phyloP scores from a whole-genome alignment of 495 filamentous ascomycete genomes.

The Chaetomium cochliodes region DNA sequence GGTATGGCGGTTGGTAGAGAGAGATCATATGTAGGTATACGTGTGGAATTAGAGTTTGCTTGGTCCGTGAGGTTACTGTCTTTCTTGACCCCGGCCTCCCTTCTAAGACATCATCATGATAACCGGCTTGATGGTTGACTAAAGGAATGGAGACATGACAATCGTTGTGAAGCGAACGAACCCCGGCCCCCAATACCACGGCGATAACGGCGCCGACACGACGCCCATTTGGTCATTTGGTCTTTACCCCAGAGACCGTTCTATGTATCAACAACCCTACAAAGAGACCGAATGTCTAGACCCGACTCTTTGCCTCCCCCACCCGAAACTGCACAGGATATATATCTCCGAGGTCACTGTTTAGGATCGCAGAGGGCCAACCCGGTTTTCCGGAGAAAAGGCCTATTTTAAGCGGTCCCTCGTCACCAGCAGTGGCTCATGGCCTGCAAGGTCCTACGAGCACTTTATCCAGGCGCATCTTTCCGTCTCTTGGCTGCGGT shows the following conservation, averaged over 20 bases:
- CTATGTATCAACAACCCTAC: too few species aligned
- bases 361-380: not conserved
- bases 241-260: too few species aligned
- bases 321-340: too few species aligned
- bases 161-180: too few species aligned
- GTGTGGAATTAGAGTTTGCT: not conserved
- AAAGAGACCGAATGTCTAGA: too few species aligned
- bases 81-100: not conserved
- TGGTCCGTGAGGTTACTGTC: not conserved
- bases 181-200: too few species aligned
- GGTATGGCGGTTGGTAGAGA: not conserved
- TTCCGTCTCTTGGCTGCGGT: constrained; percentile 10
- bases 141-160: too few species aligned
- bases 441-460: not conserved
- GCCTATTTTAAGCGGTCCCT: not conserved
- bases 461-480: constrained; percentile 8
- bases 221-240: too few species aligned
- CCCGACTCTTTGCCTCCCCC: too few species aligned
- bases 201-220: too few species aligned
- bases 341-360: too few species aligned
- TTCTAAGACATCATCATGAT: not conserved
- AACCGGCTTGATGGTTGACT: too few species aligned
- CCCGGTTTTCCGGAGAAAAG: not conserved
- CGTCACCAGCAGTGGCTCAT: not conserved
- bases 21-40: not conserved